Conservation (phyloP, 768 basidiomycete genomes). For the Amanita pseudoporphyria region DNA sequence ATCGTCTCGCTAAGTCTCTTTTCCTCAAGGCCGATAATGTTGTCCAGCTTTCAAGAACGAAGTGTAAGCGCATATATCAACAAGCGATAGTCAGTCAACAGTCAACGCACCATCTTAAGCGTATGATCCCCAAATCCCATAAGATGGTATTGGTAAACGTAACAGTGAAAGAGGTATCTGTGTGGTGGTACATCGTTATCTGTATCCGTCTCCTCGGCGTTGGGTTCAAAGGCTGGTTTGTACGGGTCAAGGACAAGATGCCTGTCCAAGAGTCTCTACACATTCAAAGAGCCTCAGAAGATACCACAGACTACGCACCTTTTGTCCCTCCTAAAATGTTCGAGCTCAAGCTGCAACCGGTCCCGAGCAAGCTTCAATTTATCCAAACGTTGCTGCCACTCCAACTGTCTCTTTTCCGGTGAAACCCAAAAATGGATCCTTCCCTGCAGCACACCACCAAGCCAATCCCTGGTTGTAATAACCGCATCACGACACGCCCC, state of each 20-base stretch:
- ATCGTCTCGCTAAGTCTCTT: conserved; percentile 25
- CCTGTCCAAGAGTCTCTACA: conserved; percentile 13
- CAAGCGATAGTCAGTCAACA: background rate
- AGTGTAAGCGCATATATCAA: background rate
- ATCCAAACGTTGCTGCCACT: conserved; percentile 24
- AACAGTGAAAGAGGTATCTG: conserved; percentile 64
- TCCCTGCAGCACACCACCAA: conserved; percentile 28
- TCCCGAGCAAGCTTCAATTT: conserved; percentile 27
- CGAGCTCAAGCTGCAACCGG: conserved; percentile 26
- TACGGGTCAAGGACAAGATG: conserved; percentile 56
- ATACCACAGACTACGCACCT: conserved; percentile 29
- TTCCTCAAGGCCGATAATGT: conserved; percentile 47
- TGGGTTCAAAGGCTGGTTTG: conserved; percentile 33
- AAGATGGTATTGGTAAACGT: conserved; percentile 57
- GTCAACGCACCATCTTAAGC: conserved; percentile 29
- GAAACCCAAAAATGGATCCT: conserved; percentile 27
- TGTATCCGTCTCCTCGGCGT: conserved; percentile 10
- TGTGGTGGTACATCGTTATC: conserved; percentile 47
- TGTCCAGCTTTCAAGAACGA: conserved; percentile 40
- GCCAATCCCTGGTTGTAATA: conserved; percentile 37
- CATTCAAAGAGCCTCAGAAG: background rate
- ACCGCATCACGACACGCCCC: conserved; percentile 31
- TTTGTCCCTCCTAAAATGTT: conserved; percentile 37
- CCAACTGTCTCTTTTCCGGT: conserved; percentile 18
- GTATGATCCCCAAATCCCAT: conserved; percentile 28